Evolutionary conservation across 1,284 basidiomycete species (phyloP).

Genomic region (Athelia sp.): DNA sequence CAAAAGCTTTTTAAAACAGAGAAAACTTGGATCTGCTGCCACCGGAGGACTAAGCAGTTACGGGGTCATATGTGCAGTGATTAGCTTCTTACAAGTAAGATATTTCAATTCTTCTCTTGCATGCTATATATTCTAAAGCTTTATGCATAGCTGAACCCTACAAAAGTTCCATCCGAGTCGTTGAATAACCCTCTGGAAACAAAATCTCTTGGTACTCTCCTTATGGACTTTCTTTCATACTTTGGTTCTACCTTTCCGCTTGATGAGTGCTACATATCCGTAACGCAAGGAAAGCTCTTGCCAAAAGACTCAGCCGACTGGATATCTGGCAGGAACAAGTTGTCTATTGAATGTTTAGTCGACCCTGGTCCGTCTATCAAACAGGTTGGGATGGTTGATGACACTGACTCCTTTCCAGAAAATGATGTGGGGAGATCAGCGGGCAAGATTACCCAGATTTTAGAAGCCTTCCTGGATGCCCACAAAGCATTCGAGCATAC

Average conservation of each 20-base stretch:
- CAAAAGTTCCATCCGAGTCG: constrained; percentile 24
- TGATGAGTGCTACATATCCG: constrained; percentile 34
- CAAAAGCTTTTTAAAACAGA: constrained; percentile 65
- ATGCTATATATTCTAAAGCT: no score
- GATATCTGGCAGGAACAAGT: constrained; percentile 20
- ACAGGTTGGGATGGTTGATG: background rate
- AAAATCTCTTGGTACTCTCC: constrained; percentile 37
- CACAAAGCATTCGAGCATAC: background rate
- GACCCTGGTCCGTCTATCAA: constrained; percentile 17
- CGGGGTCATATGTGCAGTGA: constrained; percentile 64
- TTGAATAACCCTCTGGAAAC: constrained; percentile 32
- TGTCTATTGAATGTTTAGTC: constrained; percentile 40
- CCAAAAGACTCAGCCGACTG: constrained; percentile 32
- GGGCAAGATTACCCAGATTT: constrained; percentile 25
- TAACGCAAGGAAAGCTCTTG: constrained; percentile 26
- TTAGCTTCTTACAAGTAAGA: constrained; percentile 76
- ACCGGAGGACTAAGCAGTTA: constrained; percentile 74
- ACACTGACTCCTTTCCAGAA: constrained; percentile 13
- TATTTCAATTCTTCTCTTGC: background rate
- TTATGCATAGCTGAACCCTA: constrained; percentile 33
- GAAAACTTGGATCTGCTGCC: constrained; percentile 69
- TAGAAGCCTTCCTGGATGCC: constrained; percentile 31
- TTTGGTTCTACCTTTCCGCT: constrained; percentile 42
- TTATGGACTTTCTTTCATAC: constrained; percentile 41
- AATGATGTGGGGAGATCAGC: constrained; percentile 36